A percentile compares a stretch with the other conserved stretches of the same genome.
Conservation (phyloP, 176 grass and related monocot genomes). For the Cenchrus americanus region DNA sequence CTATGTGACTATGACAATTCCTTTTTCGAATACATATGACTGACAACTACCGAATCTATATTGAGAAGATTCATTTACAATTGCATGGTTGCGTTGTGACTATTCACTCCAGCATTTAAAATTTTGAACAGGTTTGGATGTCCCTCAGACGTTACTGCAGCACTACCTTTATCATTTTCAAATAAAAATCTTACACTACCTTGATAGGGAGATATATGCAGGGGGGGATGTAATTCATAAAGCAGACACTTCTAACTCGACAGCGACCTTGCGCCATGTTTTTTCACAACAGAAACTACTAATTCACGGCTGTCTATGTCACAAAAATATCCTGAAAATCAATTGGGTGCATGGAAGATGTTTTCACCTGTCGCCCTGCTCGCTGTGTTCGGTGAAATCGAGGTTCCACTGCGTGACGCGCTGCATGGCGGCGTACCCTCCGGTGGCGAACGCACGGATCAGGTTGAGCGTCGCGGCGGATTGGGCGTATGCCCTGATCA, state of each 20-base stretch:
- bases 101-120: neutral
- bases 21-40: too few species aligned
- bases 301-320: neutral
- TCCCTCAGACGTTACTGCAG: neutral
- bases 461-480: conserved; percentile 74
- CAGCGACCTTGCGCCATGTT: neutral
- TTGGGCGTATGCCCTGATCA: conserved; percentile 69
- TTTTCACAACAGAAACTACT: neutral
- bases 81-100: neutral
- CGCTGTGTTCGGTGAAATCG: conserved; percentile 74
- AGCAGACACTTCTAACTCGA: neutral
- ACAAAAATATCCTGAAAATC: neutral
- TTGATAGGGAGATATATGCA: neutral
- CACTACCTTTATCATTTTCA: neutral
- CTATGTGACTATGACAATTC: neutral
- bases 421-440: conserved; percentile 77
- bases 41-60: too few species aligned
- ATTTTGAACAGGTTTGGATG: neutral
- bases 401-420: conserved; percentile 72
- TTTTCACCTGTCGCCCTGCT: conserved; percentile 65
- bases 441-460: conserved; percentile 71
- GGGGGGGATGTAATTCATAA: neutral
- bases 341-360: neutral
- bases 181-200: neutral
- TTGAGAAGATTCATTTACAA: too few species aligned